Evolutionary conservation across 192 early-diverging fungal species (phyloP).

Genomic region (Coemansia sp.): DNA sequence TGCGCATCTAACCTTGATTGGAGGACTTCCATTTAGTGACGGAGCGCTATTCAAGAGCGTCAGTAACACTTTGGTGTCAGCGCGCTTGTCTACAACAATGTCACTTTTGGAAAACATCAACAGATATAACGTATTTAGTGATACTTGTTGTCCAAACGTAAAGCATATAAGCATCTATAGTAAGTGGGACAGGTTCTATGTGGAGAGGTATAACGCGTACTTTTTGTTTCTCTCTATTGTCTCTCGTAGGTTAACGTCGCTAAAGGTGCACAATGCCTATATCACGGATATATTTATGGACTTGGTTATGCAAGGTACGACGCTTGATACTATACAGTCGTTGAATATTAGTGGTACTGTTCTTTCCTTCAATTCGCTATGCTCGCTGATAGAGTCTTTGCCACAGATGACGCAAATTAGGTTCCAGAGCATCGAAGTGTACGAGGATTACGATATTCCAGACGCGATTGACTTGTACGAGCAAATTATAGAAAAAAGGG

Average conservation of each 20-base stretch:
- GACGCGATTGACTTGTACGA: not conserved
- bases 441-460: slow-evolving; percentile 1
- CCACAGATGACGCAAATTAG: not conserved
- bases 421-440: slow-evolving; percentile 6
- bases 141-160: not conserved
- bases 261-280: not conserved
- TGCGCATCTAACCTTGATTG: not conserved
- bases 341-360: not conserved
- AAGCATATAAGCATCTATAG: not conserved
- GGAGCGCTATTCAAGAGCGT: not conserved
- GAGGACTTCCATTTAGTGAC: not conserved
- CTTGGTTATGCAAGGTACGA: not conserved
- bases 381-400: slow-evolving; percentile 3
- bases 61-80: not conserved
- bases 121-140: not conserved
- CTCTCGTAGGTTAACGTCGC: not conserved
- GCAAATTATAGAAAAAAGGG: not conserved
- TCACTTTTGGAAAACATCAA: slow-evolving; percentile 1
- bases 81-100: not conserved
- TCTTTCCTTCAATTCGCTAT: not conserved
- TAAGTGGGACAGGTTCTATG: not conserved
- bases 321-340: not conserved
- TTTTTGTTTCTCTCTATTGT: not conserved
- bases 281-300: slow-evolving; percentile 1
- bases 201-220: not conserved